A percentile compares a stretch with the other conserved stretches of the same genome.
Conservation (phyloP, 805 yeast genomes). For the Sporopachydermia lactativora region DNA sequence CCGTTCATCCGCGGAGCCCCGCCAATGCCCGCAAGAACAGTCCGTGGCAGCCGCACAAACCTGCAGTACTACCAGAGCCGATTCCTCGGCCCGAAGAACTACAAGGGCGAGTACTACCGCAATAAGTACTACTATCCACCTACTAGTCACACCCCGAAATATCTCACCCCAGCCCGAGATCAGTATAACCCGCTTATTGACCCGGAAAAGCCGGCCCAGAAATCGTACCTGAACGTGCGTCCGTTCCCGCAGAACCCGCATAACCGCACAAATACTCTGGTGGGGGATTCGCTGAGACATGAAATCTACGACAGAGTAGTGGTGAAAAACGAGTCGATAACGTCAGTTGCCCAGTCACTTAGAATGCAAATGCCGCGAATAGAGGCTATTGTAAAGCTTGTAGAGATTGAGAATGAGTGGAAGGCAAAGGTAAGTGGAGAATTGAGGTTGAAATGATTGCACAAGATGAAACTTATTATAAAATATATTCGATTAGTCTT, state of each 20-base stretch:
- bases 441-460: neutral
- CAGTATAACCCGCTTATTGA: constrained; percentile 11
- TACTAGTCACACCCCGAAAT: constrained; percentile 57
- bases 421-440: constrained; percentile 36
- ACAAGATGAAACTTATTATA: constrained; percentile 31
- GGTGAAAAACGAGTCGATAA: constrained; percentile 46
- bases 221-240: constrained; percentile 18
- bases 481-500: constrained; percentile 60
- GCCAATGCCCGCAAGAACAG: neutral
- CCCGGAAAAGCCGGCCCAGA: constrained; percentile 15
- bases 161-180: constrained; percentile 43
- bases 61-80: constrained; percentile 30
- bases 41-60: constrained; percentile 5
- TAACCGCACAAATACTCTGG: constrained; percentile 50
- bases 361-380: constrained; percentile 77
- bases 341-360: constrained; percentile 55
- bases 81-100: constrained; percentile 74
- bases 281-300: constrained; percentile 44
- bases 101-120: constrained; percentile 64
- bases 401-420: constrained; percentile 51
- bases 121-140: constrained; percentile 66
- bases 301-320: constrained; percentile 43
- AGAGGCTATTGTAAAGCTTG: constrained; percentile 71
- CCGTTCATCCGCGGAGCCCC: constrained; percentile 2
- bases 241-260: constrained; percentile 75